Evolutionary conservation across 768 basidiomycete genomes (phyloP).

Genomic region (Amanita phalloides): DNA sequence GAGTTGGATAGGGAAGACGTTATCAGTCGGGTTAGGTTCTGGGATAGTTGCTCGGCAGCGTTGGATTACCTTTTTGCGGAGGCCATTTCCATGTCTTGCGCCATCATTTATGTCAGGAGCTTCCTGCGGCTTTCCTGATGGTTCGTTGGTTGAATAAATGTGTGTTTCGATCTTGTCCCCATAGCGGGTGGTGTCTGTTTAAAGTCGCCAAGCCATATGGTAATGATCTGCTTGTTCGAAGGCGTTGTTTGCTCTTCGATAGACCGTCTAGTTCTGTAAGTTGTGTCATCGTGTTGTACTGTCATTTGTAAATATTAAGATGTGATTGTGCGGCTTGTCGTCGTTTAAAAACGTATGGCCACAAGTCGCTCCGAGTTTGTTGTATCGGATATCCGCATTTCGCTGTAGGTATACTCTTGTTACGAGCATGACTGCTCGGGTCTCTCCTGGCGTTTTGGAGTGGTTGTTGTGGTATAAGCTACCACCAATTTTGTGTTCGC

Average conservation of each 20-base stretch:
- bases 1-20: background rate
- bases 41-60: background rate
- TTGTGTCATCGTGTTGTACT: background rate
- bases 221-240: background rate
- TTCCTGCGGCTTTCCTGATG: background rate
- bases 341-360: background rate
- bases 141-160: slow-evolving; percentile 12
- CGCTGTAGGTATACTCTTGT: background rate
- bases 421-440: background rate
- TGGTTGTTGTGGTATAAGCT: background rate
- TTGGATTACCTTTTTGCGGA: background rate
- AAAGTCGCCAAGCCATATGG: slow-evolving; percentile 26
- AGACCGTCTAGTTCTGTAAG: background rate
- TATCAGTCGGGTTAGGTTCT: background rate
- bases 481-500: background rate
- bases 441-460: background rate
- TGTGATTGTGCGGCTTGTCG: background rate
- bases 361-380: background rate
- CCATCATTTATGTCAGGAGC: background rate
- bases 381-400: background rate
- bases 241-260: background rate
- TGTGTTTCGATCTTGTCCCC: slow-evolving; percentile 17
- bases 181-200: slow-evolving; percentile 28
- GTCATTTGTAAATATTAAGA: background rate
- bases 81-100: background rate